Base-by-base conservation (phyloP, 306 rosid species). In the Prinsepia uniflora region DNA sequence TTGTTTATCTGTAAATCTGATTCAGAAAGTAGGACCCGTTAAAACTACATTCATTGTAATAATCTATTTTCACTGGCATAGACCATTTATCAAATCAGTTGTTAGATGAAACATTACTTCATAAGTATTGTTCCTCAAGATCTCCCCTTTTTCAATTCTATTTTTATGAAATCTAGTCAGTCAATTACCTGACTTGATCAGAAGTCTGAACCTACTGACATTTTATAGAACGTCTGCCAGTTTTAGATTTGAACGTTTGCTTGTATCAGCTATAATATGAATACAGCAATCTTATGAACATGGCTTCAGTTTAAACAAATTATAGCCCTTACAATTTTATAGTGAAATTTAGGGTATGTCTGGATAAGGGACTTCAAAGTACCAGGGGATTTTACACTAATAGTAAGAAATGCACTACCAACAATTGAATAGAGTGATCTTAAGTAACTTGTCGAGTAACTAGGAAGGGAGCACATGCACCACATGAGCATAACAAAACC, bases 1-100 rank as follows among this genome's bases (percentile, higher is more conserved):
- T 82, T 94, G 97, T 86, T 91, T 94, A 77, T 94, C 99, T 5
- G 92, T 74, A 75, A 91, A 94, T 82, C 99, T 94, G 84, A 70
- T 63, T 60, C 79, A 46, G 54, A 65, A 59, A 65, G 58, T 63
- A 76, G 59, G 50, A 70, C 8, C 13, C 59, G 59, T 77, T 77
- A 63, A 65, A 41, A 18, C 34, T 6, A 44, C 13, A 64, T 63
- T 56, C 68, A 67, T 30, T 9, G 60, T 57, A 53, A 45, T 54
- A 69, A 22, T 40, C 10, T 10, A 18, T 19, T 22, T 24, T 48
- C 58, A 60, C 72, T 56, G 12, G 44, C 68, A 53, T 55, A 6
- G 42, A 41, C 19, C 19, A 15, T 39, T 42, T 55, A 17, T 42
- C 24, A 70, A 41, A 19, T 68, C 50, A 8, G 15, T 19, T 69